Evolutionary conservation across 2,329 filamentous ascomycete species (phyloP), one percentile per base, ranked within the genome.

Genomic region (Fusarium odoratissimum): DNA sequence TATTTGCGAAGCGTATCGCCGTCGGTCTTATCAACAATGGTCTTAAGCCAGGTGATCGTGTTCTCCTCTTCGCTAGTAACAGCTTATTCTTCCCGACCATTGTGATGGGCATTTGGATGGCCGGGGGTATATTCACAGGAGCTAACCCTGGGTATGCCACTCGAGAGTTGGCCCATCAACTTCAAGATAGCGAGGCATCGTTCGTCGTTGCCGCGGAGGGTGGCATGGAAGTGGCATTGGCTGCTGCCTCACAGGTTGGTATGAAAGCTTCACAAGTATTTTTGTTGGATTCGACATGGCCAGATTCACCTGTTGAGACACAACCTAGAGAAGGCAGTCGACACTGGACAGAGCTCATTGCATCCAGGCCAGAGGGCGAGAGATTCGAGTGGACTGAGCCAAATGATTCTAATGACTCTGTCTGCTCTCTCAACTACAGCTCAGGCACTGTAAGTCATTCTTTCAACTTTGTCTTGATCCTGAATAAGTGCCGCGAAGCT

Each of bases 391-490:
- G 93, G 93, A 79, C 87, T 21, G 86, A 91, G 64, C 86, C 85
- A 1, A 80, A 82, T 0, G 83, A 87, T 44, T 82, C 89, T 4
- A 85, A 85, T 64, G 80, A 82, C 30, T 86, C 86, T 9, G 88
- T 89, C 2, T 89, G 91, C 73, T 91, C 90, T 30, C 87, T 97
- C 69, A 96, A 97, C 81, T 97, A 95, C 82, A 93, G 90, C 72
- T 91, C 89, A 35, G 90, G 93, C 16, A 95, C 92, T 35, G 78
- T 79, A 77, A 33, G 78, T 61, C 37, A 21, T 6, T 33, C 14
- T 17, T 31, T 19, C 10, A 23, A 28, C 38, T 4, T 14, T 28
- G 8, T 25, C 37, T 28, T 21, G n/a, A 31, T 30, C n/a, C 10
- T 25, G 13, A 21, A 30, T 4, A 19, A n/a, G 14, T 37, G 4